These are phyloP conservation scores for Carpinus fangiana DNA, from an alignment of 306 rosid genomes.

Conservation along the genomic window DNA sequence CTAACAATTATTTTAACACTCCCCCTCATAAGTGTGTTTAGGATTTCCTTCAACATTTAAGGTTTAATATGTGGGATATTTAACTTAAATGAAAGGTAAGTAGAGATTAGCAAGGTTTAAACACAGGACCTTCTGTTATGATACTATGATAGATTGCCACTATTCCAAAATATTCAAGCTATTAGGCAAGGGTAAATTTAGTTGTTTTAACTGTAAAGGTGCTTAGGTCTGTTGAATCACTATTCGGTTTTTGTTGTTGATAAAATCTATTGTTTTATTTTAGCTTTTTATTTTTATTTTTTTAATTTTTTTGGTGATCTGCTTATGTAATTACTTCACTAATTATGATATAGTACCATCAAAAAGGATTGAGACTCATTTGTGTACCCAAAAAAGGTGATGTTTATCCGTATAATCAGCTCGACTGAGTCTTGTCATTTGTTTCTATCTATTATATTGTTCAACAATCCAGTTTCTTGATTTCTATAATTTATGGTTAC, in stretches of 20 bases:
- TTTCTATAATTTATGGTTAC: background rate
- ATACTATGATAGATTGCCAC: background rate
- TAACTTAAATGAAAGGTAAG: background rate
- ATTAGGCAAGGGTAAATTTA: background rate
- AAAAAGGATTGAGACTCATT: no score
- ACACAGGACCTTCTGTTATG: background rate
- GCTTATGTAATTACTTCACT: no score
- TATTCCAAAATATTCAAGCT: background rate
- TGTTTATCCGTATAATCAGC: no score
- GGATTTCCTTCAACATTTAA: background rate
- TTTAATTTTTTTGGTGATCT: no score
- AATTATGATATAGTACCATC: no score
- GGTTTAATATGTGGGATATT: background rate
- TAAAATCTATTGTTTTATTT: no score
- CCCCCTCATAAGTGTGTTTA: background rate
- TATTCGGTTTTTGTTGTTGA: background rate
- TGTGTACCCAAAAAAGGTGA: no score
- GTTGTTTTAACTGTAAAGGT: background rate
- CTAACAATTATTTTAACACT: background rate
- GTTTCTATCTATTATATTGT: background rate
- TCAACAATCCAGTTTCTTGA: background rate
- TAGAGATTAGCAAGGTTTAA: background rate
- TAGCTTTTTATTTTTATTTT: no score
- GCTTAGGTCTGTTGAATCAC: background rate
- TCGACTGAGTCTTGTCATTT: background rate